Conservation (phyloP, 306 rosid genomes). For the Dryas octopetala region DNA sequence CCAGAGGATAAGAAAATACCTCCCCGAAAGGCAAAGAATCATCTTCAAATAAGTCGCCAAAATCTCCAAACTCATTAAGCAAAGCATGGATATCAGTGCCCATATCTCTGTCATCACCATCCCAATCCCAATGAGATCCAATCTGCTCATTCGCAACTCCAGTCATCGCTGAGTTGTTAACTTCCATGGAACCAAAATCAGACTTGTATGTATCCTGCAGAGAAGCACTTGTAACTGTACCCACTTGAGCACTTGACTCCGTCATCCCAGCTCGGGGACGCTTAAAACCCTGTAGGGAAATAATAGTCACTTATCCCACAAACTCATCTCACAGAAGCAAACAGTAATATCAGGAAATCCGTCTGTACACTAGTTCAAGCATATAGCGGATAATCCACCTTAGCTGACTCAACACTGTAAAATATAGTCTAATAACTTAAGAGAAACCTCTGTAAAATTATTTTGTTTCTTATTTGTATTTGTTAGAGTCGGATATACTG, state of each 20-base stretch:
- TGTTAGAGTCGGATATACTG: background rate
- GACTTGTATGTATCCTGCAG: slow-evolving; percentile 72
- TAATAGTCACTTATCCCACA: slow-evolving; percentile 14
- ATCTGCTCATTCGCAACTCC: slow-evolving; percentile 64
- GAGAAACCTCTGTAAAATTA: background rate
- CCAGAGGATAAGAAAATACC: slow-evolving; percentile 46
- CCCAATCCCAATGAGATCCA: slow-evolving; percentile 95
- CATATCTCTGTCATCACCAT: slow-evolving; percentile 68
- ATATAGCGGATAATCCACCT: too few relatives aligned
- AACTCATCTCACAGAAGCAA: slow-evolving; percentile 21
- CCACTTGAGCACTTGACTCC: slow-evolving; percentile 60
- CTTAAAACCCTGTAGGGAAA: slow-evolving; percentile 67
- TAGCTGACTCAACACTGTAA: background rate
- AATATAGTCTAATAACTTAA: background rate
- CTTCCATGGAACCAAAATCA: slow-evolving; percentile 75
- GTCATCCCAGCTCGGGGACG: slow-evolving; percentile 69
- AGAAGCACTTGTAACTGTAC: slow-evolving; percentile 56
- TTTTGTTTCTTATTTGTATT: background rate
- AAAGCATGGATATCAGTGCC: slow-evolving; percentile 86
- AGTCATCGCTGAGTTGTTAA: slow-evolving; percentile 63
- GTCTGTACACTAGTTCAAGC: background rate
- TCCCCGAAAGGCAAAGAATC: slow-evolving; percentile 92
- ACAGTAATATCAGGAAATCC: background rate
- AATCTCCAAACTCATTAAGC: slow-evolving; percentile 88
- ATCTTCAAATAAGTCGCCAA: slow-evolving; percentile 88